Conservation (phyloP, 345 rosid genomes). For the Bruguiera parviflora region DNA sequence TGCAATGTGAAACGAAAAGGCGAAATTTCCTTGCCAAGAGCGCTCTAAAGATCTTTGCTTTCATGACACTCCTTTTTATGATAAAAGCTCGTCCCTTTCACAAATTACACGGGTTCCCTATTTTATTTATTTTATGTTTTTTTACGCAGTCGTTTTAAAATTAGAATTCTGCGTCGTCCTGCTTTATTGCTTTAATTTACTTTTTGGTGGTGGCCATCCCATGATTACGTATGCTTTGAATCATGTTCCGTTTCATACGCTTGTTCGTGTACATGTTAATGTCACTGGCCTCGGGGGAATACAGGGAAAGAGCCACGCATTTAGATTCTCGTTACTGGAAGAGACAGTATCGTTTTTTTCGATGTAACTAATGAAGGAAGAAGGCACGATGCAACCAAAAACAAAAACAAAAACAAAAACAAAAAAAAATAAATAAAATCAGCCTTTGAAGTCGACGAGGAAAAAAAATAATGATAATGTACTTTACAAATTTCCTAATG, state of each 20-base stretch:
- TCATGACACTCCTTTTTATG: not conserved
- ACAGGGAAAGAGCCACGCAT: no score
- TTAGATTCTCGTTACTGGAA: no score
- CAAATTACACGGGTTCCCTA: not conserved
- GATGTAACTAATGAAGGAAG: no score
- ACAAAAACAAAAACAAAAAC: no score
- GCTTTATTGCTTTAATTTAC: not conserved
- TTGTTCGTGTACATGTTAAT: not conserved
- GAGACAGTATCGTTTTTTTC: no score
- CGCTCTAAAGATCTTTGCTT: not conserved
- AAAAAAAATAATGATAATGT: no score
- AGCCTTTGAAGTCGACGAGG: no score
- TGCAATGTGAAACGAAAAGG: no score
- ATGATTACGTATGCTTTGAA: not conserved
- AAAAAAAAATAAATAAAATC: no score
- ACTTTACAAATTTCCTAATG: no score
- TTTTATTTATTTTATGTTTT: no score
- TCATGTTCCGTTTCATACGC: not conserved
- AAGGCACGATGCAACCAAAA: no score
- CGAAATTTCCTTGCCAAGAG: not conserved
- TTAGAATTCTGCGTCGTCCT: not conserved
- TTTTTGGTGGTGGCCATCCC: not conserved
- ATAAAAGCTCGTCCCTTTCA: not conserved
- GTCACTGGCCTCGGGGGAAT: not conserved
- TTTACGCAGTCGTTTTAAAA: not conserved